These are phyloP conservation scores for Carpinus viminea DNA, from an alignment of 306 rosid species.

Conservation along the genomic window DNA sequence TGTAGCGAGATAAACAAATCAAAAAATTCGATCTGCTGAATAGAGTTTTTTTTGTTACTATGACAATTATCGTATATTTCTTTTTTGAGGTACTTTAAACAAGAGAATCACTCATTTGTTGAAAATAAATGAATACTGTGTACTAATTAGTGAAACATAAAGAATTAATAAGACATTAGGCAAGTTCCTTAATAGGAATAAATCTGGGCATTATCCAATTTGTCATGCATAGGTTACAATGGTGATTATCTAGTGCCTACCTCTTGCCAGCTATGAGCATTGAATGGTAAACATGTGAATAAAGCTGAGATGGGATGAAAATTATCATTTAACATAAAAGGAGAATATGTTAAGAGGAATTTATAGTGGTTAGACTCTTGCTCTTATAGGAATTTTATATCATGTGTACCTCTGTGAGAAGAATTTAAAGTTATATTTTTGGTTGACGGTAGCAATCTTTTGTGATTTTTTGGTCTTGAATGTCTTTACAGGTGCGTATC, in stretches of 20 bases:
- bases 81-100: not conserved
- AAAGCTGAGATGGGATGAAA: not conserved
- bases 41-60: not conserved
- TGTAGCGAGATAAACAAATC: not conserved
- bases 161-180: not conserved
- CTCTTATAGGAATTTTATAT: not conserved
- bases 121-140: not conserved
- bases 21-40: not conserved
- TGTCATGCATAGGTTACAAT: not conserved
- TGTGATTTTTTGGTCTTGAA: not conserved
- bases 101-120: not conserved
- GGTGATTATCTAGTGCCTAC: not conserved
- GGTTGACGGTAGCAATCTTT: not conserved
- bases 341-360: not conserved
- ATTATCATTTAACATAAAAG: not conserved
- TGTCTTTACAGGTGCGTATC: not conserved
- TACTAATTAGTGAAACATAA: not conserved
- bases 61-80: not conserved
- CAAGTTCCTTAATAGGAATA: not conserved
- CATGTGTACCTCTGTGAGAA: not conserved
- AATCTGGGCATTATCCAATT: not conserved
- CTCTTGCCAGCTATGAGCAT: constrained; percentile 3
- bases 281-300: not conserved
- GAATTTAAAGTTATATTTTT: not conserved
- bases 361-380: not conserved